phyloP scores from a whole-genome alignment of 805 yeast genomes.

The Deakozyma indianensis region DNA sequence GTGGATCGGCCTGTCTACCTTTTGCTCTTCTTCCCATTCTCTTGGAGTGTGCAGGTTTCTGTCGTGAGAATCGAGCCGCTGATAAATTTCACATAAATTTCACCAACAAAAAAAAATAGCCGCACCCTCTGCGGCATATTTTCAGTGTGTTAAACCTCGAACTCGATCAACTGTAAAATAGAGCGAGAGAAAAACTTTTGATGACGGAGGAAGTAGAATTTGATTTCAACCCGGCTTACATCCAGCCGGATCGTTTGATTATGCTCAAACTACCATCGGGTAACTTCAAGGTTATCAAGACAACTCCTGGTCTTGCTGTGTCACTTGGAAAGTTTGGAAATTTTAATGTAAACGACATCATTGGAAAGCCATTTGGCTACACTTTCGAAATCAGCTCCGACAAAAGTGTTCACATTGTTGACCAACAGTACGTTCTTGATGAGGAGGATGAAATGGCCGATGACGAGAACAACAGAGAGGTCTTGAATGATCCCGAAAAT shows the following conservation, averaged over 20 bases:
- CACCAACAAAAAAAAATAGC: conserved; percentile 4
- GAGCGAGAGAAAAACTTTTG: background rate
- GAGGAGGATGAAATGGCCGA: conserved; percentile 29
- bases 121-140: background rate
- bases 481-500: conserved; percentile 48
- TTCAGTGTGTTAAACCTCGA: conserved; percentile 5
- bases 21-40: conserved; percentile 86
- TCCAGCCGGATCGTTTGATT: conserved; percentile 37
- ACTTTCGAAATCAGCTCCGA: conserved; percentile 70
- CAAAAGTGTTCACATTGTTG: conserved; percentile 16
- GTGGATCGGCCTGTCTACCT: conserved; percentile 89
- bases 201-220: background rate
- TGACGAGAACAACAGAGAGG: conserved; percentile 52
- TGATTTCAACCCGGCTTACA: conserved; percentile 13
- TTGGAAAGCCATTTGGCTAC: conserved; percentile 79
- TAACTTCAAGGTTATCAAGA: conserved; percentile 55
- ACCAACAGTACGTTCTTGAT: conserved; percentile 21
- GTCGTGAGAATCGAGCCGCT: background rate
- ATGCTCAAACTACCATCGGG: conserved; percentile 72
- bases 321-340: conserved; percentile 87
- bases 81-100: conserved; percentile 4
- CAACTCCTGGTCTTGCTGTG: conserved; percentile 44
- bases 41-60: background rate
- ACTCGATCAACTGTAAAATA: conserved; percentile 4
- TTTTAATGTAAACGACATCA: conserved; percentile 55